phyloP scores from a whole-genome alignment of 768 basidiomycete species.

The Suillus hirtellus region DNA sequence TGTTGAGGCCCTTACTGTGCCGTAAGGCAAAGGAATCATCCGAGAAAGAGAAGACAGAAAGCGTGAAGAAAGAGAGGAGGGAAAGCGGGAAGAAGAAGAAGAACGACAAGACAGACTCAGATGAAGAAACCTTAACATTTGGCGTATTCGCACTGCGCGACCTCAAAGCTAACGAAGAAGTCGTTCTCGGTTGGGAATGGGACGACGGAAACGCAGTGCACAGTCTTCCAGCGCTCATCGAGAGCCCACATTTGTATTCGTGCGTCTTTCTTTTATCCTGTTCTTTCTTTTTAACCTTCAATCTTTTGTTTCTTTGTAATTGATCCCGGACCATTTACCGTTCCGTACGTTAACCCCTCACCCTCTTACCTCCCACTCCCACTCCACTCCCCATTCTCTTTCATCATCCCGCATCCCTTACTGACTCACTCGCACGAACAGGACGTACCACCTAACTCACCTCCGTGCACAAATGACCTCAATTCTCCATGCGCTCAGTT shows the following conservation, averaged over 20 bases:
- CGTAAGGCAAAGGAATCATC: constrained; percentile 17
- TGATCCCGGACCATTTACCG: background rate
- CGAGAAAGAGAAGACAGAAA: constrained; percentile 17
- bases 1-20: constrained; percentile 46
- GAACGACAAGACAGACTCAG: constrained; percentile 22
- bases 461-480: constrained; percentile 67
- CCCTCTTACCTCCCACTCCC: background rate
- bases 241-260: constrained; percentile 57
- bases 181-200: constrained; percentile 95
- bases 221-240: constrained; percentile 65
- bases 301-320: constrained; percentile 13
- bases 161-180: constrained; percentile 77
- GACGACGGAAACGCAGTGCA: constrained; percentile 90
- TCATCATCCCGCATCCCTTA: background rate
- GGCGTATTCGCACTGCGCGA: constrained; percentile 80
- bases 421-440: constrained; percentile 22
- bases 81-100: constrained; percentile 14
- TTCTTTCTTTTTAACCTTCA: constrained; percentile 13
- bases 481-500: constrained; percentile 67
- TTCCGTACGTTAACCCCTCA: background rate
- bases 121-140: constrained; percentile 55
- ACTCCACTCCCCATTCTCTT: background rate
- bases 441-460: constrained; percentile 48
- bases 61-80: constrained; percentile 8
- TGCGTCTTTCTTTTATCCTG: constrained; percentile 37